phyloP scores from a whole-genome alignment of 2,329 filamentous ascomycete genomes.

The Cadophora sp. region DNA sequence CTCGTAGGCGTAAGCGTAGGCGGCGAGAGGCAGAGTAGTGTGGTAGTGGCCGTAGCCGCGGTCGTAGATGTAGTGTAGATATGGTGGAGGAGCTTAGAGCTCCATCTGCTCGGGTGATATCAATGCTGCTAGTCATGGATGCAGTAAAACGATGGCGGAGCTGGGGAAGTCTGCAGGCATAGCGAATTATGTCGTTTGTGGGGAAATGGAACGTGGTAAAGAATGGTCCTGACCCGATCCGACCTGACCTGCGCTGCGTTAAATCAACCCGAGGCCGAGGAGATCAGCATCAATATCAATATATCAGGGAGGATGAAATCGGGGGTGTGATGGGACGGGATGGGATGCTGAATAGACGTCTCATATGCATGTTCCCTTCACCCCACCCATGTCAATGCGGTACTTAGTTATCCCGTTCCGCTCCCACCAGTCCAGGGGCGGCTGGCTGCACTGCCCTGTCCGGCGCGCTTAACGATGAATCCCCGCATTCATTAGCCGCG shows the following conservation, averaged over 20 bases:
- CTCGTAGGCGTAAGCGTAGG: conserved; percentile 26
- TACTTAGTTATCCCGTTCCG: too few relatives aligned
- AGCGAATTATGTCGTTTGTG: conserved; percentile 24
- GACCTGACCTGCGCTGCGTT: too few relatives aligned
- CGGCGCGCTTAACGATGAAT: background rate
- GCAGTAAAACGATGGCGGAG: conserved; percentile 33
- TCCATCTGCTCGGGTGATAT: conserved; percentile 44
- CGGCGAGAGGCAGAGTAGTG: conserved; percentile 11
- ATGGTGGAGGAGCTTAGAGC: conserved; percentile 20
- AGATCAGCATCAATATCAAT: too few relatives aligned
- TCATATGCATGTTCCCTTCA: too few relatives aligned
- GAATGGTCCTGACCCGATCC: background rate
- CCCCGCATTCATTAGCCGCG: background rate
- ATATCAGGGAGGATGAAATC: too few relatives aligned
- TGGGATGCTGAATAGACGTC: too few relatives aligned
- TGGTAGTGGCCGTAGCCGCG: background rate
- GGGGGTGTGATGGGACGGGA: too few relatives aligned
- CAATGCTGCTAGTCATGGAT: conserved; percentile 44
- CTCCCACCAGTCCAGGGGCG: too few relatives aligned
- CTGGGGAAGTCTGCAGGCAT: conserved; percentile 36
- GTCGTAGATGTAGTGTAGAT: background rate
- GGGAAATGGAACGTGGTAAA: background rate
- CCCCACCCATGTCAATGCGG: too few relatives aligned
- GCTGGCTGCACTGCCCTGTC: too few relatives aligned
- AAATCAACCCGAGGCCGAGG: too few relatives aligned